phyloP scores from a whole-genome alignment of 1,284 basidiomycete species.

The Puccinia triticina region DNA sequence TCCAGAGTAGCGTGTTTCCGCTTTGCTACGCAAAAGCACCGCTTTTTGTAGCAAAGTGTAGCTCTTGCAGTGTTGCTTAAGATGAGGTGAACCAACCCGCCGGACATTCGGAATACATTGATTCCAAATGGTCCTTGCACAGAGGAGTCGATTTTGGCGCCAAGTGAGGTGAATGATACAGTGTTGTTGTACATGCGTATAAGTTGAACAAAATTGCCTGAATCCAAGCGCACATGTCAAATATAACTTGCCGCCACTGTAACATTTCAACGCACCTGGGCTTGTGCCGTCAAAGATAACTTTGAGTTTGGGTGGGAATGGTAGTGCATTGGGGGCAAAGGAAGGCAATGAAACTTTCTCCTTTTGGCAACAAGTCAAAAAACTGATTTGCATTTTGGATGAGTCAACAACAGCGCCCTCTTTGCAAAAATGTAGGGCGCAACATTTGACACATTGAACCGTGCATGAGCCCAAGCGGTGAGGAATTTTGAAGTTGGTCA shows the following conservation, averaged over 20 bases:
- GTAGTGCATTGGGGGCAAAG: neutral
- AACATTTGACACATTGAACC: neutral
- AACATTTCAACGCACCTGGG: too few relatives aligned
- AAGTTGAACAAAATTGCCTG: neutral
- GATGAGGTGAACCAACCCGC: neutral
- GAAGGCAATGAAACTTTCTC: neutral
- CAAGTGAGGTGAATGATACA: too few relatives aligned
- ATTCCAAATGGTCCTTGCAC: neutral
- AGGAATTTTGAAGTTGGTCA: neutral
- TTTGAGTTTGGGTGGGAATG: neutral
- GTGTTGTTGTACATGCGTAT: slow-evolving; percentile 1
- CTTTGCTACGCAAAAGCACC: too few relatives aligned
- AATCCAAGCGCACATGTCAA: neutral
- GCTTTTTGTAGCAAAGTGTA: too few relatives aligned
- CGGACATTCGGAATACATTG: neutral
- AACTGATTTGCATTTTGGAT: neutral
- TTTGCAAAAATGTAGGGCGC: neutral
- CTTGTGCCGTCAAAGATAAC: neutral
- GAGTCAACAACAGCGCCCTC: neutral
- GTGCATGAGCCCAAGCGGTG: neutral
- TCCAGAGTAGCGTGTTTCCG: too few relatives aligned
- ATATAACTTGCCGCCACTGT: too few relatives aligned
- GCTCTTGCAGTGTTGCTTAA: too few relatives aligned
- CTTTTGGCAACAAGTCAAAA: neutral
- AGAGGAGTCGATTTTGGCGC: neutral